Conservation (phyloP, 306 rosid species). For the Cucumis melo region DNA sequence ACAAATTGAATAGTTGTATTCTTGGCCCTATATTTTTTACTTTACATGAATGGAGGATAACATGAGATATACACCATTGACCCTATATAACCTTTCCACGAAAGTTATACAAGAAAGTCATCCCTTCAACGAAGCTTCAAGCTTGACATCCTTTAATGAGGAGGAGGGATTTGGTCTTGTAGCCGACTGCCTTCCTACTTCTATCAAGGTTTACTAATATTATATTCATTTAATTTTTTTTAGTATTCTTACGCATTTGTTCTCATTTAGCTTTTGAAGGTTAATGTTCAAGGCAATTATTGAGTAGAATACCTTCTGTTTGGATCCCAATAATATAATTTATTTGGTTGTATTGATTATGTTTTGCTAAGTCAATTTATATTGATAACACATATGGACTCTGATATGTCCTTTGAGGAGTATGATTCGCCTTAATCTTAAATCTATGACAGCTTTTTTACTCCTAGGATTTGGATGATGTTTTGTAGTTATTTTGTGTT, state of each 20-base stretch:
- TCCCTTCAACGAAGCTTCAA: slow-evolving; percentile 21
- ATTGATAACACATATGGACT: neutral
- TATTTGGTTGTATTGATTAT: too few species aligned
- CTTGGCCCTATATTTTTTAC: too few species aligned
- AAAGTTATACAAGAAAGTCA: slow-evolving; percentile 29
- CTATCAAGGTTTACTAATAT: slow-evolving; percentile 48
- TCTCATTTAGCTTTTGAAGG: neutral
- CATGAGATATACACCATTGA: too few species aligned
- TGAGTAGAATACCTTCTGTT: too few species aligned
- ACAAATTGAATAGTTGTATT: too few species aligned
- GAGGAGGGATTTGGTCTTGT: slow-evolving; percentile 49
- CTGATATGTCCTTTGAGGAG: neutral
- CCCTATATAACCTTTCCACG: too few species aligned
- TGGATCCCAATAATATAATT: too few species aligned
- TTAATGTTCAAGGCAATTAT: too few species aligned
- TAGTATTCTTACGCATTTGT: neutral
- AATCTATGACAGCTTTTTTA: neutral
- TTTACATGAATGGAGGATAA: too few species aligned
- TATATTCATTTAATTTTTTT: too few species aligned
- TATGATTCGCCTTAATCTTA: neutral
- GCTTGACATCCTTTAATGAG: slow-evolving; percentile 27
- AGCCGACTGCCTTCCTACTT: slow-evolving; percentile 72
- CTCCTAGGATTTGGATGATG: neutral
- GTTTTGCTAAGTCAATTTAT: neutral
- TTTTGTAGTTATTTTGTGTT: neutral